Evolutionary conservation across 2,329 filamentous ascomycete species (phyloP).

Genomic region (Trichoderma polysporum): DNA sequence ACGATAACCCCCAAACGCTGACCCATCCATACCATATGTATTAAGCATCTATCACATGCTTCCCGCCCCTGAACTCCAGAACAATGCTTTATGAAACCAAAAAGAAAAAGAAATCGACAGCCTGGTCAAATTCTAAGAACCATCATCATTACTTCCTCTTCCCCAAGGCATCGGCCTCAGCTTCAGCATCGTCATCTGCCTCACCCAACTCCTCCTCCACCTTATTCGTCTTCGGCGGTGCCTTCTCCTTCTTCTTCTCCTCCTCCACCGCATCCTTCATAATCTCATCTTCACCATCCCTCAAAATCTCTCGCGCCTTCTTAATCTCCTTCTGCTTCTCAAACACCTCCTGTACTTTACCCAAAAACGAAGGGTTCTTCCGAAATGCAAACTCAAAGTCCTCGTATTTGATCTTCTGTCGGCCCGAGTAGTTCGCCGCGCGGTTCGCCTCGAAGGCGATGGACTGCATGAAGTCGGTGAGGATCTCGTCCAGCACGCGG

Average conservation of each 20-base stretch:
- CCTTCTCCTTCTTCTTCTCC: constrained; percentile 40
- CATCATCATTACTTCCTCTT: constrained; percentile 36
- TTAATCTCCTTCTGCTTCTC: constrained; percentile 87
- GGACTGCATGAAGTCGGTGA: constrained; percentile 95
- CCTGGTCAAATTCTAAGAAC: not conserved
- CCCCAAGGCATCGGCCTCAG: constrained; percentile 41
- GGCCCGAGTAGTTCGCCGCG: constrained; percentile 79
- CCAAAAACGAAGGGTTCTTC: constrained; percentile 79
- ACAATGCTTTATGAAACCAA: not conserved
- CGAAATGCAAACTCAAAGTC: constrained; percentile 95
- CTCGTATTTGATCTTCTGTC: constrained; percentile 96
- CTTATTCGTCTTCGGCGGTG: constrained; percentile 27
- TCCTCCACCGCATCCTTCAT: constrained; percentile 53
- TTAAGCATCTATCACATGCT: not conserved
- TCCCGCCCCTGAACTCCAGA: not conserved
- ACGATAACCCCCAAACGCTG: not conserved
- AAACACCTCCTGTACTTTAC: constrained; percentile 84
- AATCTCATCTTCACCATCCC: constrained; percentile 63
- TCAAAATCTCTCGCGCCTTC: constrained; percentile 73
- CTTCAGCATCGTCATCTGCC: constrained; percentile 51
- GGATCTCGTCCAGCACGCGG: constrained; percentile 86
- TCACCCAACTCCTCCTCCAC: constrained; percentile 54
- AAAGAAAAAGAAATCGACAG: not conserved
- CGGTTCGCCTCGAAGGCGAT: constrained; percentile 87
- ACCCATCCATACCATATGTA: not conserved